Evolutionary conservation across 2,329 filamentous ascomycete genomes (phyloP), one percentile per base, ranked within the genome.

Genomic region (Tolypocladium tropicale): DNA sequence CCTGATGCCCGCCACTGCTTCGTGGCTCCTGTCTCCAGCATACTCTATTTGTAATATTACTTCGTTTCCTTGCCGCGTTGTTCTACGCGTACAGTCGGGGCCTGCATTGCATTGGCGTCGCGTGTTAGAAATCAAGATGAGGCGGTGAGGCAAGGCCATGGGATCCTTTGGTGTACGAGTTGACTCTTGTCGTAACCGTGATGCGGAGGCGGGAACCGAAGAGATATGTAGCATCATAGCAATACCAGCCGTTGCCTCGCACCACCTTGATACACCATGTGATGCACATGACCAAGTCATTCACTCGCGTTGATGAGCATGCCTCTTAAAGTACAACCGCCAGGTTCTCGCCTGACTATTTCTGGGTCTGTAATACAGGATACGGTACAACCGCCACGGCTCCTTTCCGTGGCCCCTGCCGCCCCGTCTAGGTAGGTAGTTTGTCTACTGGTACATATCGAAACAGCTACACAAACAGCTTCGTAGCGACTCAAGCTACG

Each of bases 401-500:
- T 16, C 21, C 16, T 10, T 11, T 12, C 39, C 3, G 14, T 48
- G 43, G 28, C 46, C 18, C n/a, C 21, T 6, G 46, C 28, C 25
- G 50, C 32, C 23, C 51, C 51, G 23, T 53, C 51, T 53, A n/a
- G n/a, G n/a, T n/a, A n/a, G n/a, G n/a, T n/a, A 52, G 43, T 30
- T 14, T 18, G 14, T 52, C 33, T 39, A 28, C 34, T 53, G 49
- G 25, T 39, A 53, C 52, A 39, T 21, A 14, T 46, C 16, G 14
- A 46, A 46, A 53, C n/a, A 52, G 28, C n/a, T 39, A 53, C 30
- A 33, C 41, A 49, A 39, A 25, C 46, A 43, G 21, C 21, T 3
- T 14, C 36, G 50, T 39, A 4, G 6, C 43, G 25, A n/a, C 25
- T n/a, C 43, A 16, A 16, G 9, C 41, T 69, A 63, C 4, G 70